Percentiles rank a stretch among this genome's conserved stretches.
Conservation (phyloP, 345 rosid species). For the Murraya paniculata region DNA sequence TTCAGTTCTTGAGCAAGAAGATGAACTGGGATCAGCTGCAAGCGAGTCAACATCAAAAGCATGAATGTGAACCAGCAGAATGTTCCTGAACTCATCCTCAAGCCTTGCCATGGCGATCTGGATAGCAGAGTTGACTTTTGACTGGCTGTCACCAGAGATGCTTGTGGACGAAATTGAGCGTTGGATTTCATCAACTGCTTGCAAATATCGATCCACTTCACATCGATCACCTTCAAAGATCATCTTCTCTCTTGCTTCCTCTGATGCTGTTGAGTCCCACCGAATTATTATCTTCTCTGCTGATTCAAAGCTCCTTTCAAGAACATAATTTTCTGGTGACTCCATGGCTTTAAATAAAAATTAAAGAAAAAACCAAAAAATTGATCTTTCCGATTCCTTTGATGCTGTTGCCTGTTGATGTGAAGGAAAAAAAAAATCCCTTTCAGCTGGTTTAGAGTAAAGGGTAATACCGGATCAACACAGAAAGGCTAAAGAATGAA, state of each 20-base stretch:
- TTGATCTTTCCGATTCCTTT: constrained; percentile 1
- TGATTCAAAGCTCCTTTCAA: constrained; percentile 35
- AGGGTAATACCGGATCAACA: not conserved
- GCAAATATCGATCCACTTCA: constrained; percentile 75
- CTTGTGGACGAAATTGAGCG: constrained; percentile 43
- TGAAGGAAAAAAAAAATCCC: not conserved
- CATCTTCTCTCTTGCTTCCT: constrained; percentile 83
- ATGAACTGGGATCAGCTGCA: constrained; percentile 32
- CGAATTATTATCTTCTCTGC: constrained; percentile 78
- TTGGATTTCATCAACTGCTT: constrained; percentile 93
- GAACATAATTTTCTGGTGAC: constrained; percentile 37
- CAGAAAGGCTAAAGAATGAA: not conserved
- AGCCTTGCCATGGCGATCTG: constrained; percentile 99
- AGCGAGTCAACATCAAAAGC: constrained; percentile 66
- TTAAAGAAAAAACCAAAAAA: constrained; percentile 14
- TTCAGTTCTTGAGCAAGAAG: constrained; percentile 19
- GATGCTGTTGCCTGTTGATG: not conserved
- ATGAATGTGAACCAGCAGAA: constrained; percentile 56
- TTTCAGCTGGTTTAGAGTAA: not conserved
- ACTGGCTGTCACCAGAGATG: constrained; percentile 37
- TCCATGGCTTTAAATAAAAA: constrained; percentile 40
- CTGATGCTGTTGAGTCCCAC: constrained; percentile 91
- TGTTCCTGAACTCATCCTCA: constrained; percentile 90
- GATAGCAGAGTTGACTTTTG: constrained; percentile 55
- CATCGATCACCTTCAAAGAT: constrained; percentile 71